These are phyloP conservation scores for Penicillium lividum DNA, from an alignment of 495 filamentous ascomycete species.

Conservation along the genomic window DNA sequence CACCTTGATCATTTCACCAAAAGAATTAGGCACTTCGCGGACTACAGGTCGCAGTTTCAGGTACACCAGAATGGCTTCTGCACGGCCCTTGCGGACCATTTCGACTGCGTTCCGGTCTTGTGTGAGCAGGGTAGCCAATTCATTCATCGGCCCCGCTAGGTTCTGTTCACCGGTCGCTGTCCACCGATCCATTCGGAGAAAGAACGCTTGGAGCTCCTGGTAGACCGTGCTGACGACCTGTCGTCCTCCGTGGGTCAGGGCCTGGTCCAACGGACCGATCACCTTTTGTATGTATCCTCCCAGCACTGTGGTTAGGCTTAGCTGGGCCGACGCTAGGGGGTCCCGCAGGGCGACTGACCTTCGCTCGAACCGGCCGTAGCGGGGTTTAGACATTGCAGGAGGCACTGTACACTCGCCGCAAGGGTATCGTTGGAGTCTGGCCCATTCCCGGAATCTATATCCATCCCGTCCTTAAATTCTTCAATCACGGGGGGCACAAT, in stretches of 20 bases:
- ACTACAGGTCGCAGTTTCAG: constrained; percentile 32
- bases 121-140: constrained; percentile 34
- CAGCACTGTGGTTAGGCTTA: constrained; percentile 34
- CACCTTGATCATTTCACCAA: constrained; percentile 25
- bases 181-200: constrained; percentile 38
- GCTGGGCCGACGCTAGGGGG: constrained; percentile 32
- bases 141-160: constrained; percentile 30
- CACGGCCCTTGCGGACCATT: constrained; percentile 41
- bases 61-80: constrained; percentile 40
- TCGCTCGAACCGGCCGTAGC: constrained; percentile 23
- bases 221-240: constrained; percentile 46
- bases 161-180: constrained; percentile 22
- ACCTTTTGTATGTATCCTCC: constrained; percentile 35
- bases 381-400: constrained; percentile 49
- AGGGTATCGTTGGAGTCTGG: constrained; percentile 44
- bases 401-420: constrained; percentile 47
- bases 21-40: constrained; percentile 25
- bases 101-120: constrained; percentile 43
- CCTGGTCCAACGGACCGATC: constrained; percentile 34
- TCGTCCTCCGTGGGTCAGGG: constrained; percentile 38
- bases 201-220: constrained; percentile 43
- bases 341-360: constrained; percentile 35
- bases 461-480: constrained; percentile 66
- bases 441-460: constrained; percentile 55
- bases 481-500: constrained; percentile 62